These are phyloP conservation scores for Hirschfeldia incana DNA, from an alignment of 345 rosid species.

Conservation along the genomic window DNA sequence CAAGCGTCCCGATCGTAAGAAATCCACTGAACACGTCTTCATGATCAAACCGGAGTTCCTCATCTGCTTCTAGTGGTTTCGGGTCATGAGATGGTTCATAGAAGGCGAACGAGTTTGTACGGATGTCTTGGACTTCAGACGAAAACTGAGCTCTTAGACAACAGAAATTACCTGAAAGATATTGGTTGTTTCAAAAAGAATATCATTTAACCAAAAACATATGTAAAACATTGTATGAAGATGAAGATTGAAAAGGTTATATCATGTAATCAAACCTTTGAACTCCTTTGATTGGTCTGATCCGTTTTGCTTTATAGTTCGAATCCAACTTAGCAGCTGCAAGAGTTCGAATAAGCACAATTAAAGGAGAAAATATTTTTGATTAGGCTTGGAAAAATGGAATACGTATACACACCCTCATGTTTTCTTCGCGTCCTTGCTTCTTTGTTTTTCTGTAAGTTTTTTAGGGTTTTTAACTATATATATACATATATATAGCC, in stretches of 20 bases:
- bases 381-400: not conserved
- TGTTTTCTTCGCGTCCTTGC: not conserved
- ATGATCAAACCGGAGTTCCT: slow-evolving; percentile 8
- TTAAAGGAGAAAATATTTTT: not conserved
- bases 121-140: slow-evolving; percentile 33
- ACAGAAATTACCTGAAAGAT: slow-evolving; percentile 19
- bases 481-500: slow-evolving; percentile 13
- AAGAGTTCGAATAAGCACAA: slow-evolving; percentile 7
- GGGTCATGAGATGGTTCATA: not conserved
- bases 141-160: slow-evolving; percentile 14
- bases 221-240: not conserved
- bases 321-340: slow-evolving; percentile 38
- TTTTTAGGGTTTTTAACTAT: not conserved
- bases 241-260: not conserved
- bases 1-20: slow-evolving; percentile 30
- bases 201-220: not conserved
- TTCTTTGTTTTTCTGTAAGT: not conserved
- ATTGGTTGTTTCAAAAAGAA: not conserved
- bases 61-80: not conserved
- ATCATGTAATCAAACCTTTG: slow-evolving; percentile 11
- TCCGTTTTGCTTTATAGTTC: slow-evolving; percentile 16
- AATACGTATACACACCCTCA: slow-evolving; percentile 20
- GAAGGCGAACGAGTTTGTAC: slow-evolving; percentile 37
- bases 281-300: slow-evolving; percentile 14
- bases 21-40: slow-evolving; percentile 34